Evolutionary conservation across 495 filamentous ascomycete genomes (phyloP).

Genomic region (Thozetella sp.): DNA sequence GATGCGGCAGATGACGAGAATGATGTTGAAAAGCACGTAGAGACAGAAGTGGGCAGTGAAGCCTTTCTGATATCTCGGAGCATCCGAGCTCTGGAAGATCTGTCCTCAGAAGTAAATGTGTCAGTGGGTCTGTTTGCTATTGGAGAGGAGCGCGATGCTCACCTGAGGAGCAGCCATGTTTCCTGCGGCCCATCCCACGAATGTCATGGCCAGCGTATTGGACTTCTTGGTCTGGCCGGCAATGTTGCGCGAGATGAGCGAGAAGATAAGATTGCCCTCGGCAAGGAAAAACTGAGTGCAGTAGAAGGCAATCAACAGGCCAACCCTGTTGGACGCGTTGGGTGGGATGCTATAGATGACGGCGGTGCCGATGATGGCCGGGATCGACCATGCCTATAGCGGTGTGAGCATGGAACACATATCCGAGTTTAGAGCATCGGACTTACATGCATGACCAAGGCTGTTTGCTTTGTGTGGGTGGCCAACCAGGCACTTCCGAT

Average conservation of each 20-base stretch:
- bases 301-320: constrained; percentile 53
- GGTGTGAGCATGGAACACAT: constrained; percentile 7
- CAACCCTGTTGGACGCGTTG: constrained; percentile 38
- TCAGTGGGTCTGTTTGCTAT: not conserved
- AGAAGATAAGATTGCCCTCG: constrained; percentile 46
- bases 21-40: constrained; percentile 36
- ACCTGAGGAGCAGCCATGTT: constrained; percentile 37
- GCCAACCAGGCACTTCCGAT: constrained; percentile 62
- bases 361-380: constrained; percentile 53
- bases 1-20: constrained; percentile 40
- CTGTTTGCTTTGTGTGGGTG: constrained; percentile 60
- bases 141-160: not conserved
- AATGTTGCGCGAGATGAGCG: constrained; percentile 47
- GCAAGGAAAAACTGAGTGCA: constrained; percentile 55
- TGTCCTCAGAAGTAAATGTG: constrained; percentile 31
- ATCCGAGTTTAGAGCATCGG: constrained; percentile 43
- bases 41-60: constrained; percentile 55
- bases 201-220: constrained; percentile 41
- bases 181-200: constrained; percentile 45
- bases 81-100: constrained; percentile 47
- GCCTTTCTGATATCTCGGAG: constrained; percentile 51
- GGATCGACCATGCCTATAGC: constrained; percentile 8
- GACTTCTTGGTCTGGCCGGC: constrained; percentile 55
- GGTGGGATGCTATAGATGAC: constrained; percentile 51
- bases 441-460: constrained; percentile 62